Evolutionary conservation across 1,284 basidiomycete species (phyloP), one percentile per base, ranked within the genome.

Genomic region (Cutaneotrichosporon sp.): DNA sequence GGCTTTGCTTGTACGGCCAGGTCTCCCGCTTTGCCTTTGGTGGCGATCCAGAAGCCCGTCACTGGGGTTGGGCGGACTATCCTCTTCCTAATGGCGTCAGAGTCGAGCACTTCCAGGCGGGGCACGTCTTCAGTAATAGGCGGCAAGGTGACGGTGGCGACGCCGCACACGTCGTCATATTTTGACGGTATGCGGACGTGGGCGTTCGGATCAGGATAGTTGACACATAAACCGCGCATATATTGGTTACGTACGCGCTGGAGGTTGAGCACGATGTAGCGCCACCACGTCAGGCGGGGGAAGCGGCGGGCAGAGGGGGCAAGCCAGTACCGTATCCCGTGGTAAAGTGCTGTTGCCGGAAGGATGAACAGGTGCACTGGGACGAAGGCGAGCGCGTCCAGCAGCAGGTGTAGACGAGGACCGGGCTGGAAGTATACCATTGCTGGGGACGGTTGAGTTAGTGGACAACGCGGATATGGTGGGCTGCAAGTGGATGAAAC

Each of bases 311-410:
- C 21, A 8, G 40, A 32, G 4, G 60, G 47, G 18, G 30, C 14
- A 21, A 61, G 42, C 21, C 22, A 38, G 55, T 61, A 61, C n/a
- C 60, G 53, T 21, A 56, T 22, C 32, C 42, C 34, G 36, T 61
- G 60, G 60, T 56, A 61, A 3, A 56, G 3, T 42, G 55, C 55
- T 22, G 60, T 56, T 22, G 47, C 31, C 34, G 60, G 60, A 8
- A 61, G 53, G 14, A 61, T 46, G 14, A 56, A 22, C 42, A 46
- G 40, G 30, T 56, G 42, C 32, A 32, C 49, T 18, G 55, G 30
- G 40, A 53, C 40, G 53, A 31, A 30, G 40, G 38, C 60, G 21
- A 56, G 42, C 14, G 51, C 16, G 60, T 61, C 60, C 22, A 61
- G 16, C 40, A 56, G 46, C 18, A 32, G 22, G 55, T 61, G 60